phyloP scores from a whole-genome alignment of 2,329 filamentous ascomycete genomes.

The Aspergillus sp. region DNA sequence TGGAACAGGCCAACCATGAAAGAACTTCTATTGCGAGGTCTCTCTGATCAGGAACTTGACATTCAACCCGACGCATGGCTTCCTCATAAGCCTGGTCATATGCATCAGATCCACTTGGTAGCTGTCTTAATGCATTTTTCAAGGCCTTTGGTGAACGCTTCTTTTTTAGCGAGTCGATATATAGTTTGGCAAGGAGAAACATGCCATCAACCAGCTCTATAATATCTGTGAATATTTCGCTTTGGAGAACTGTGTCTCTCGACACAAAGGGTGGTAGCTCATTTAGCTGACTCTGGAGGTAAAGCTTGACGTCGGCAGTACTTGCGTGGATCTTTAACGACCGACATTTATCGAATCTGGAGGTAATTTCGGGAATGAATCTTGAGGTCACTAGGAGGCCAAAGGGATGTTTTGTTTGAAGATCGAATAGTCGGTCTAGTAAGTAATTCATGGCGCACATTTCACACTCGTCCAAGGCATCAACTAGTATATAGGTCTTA shows the following conservation, averaged over 20 bases:
- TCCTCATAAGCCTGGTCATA: background rate
- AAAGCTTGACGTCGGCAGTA: background rate
- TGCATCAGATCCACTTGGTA: slow-evolving; percentile 28
- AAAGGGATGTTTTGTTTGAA: background rate
- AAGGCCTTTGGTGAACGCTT: slow-evolving; percentile 23
- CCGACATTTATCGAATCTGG: background rate
- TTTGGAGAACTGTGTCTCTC: background rate
- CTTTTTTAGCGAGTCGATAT: slow-evolving; percentile 17
- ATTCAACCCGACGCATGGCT: slow-evolving; percentile 7
- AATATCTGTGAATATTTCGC: background rate
- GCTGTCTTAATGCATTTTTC: slow-evolving; percentile 24
- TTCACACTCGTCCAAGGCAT: background rate
- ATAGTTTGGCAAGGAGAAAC: slow-evolving; percentile 27
- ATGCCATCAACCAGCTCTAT: background rate
- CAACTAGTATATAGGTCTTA: background rate
- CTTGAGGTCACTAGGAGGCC: background rate
- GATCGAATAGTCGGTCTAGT: background rate
- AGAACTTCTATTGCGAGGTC: slow-evolving; percentile 1
- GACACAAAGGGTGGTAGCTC: background rate
- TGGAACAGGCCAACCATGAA: slow-evolving; percentile 2
- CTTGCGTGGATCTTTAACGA: background rate
- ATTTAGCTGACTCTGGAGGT: background rate
- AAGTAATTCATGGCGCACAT: background rate
- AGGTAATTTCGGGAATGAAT: background rate
- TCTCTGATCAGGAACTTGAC: background rate